Conservation (phyloP, 225 moss, liverwort and hornwort genomes). For the Marchantia polymorpha region DNA sequence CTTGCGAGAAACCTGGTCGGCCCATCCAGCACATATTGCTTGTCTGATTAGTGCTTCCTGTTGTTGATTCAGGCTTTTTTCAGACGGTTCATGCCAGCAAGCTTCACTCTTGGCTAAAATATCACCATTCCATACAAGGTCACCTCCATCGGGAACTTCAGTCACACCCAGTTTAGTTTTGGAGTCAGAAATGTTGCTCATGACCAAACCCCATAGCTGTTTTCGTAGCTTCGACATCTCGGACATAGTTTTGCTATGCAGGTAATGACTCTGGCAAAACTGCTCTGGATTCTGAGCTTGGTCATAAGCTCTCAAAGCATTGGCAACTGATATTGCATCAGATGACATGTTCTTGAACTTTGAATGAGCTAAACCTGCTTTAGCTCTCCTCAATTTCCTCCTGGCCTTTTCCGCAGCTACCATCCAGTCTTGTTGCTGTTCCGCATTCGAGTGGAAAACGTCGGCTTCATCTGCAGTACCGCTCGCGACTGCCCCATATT, state of each 20-base stretch:
- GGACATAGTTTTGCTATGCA: slow-evolving; percentile 90
- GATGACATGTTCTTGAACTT: slow-evolving; percentile 81
- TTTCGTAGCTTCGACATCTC: slow-evolving; percentile 90
- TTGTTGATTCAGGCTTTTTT: slow-evolving; percentile 50
- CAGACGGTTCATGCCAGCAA: slow-evolving; percentile 52
- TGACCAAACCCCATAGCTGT: slow-evolving; percentile 72
- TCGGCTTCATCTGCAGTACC: slow-evolving; percentile 18
- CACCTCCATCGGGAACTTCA: slow-evolving; percentile 22
- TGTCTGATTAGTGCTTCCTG: slow-evolving; percentile 80
- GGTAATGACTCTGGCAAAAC: slow-evolving; percentile 71
- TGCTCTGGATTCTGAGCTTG: slow-evolving; percentile 61
- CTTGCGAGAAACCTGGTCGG: slow-evolving; percentile 83
- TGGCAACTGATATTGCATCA: slow-evolving; percentile 78
- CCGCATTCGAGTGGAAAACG: slow-evolving; percentile 16
- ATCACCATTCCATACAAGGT: slow-evolving; percentile 42
- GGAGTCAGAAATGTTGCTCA: slow-evolving; percentile 62
- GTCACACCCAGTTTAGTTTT: slow-evolving; percentile 34
- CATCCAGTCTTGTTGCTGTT: slow-evolving; percentile 36
- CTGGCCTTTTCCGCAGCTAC: slow-evolving; percentile 57
- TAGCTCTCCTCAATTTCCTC: slow-evolving; percentile 66
- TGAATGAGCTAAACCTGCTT: slow-evolving; percentile 73
- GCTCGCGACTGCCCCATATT: slow-evolving; percentile 11
- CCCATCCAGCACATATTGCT: slow-evolving; percentile 97
- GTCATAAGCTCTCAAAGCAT: slow-evolving; percentile 82
- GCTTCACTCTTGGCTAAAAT: slow-evolving; percentile 59